Evolutionary conservation across 768 basidiomycete genomes (phyloP).

Genomic region (Clavaria fumosa): DNA sequence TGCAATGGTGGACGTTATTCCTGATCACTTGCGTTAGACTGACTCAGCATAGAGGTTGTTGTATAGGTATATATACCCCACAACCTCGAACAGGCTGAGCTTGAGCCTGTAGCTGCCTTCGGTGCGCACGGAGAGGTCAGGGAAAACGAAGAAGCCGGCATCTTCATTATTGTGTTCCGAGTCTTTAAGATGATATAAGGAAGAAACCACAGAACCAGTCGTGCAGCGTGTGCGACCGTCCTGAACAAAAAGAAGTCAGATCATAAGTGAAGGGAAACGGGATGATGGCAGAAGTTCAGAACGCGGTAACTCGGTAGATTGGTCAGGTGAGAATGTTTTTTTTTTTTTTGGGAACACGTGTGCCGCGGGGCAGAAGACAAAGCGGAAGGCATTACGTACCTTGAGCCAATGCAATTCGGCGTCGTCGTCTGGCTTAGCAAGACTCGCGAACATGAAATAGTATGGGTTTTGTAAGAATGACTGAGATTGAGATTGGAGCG

Average conservation of each 20-base stretch:
- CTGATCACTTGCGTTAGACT: slow-evolving; percentile 21
- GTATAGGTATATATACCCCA: slow-evolving; percentile 53
- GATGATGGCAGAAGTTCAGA: not conserved
- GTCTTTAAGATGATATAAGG: slow-evolving; percentile 82
- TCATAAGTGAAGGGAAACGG: not conserved
- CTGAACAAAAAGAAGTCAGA: slow-evolving; percentile 22
- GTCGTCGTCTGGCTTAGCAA: slow-evolving; percentile 81
- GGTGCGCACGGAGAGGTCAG: slow-evolving; percentile 81
- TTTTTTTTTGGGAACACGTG: not conserved
- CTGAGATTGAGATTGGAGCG: too few species aligned
- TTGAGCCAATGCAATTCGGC: slow-evolving; percentile 50
- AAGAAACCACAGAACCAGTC: slow-evolving; percentile 81
- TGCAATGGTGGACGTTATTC: slow-evolving; percentile 79
- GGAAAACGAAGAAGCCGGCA: slow-evolving; percentile 93
- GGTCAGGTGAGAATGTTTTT: not conserved
- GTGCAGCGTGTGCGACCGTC: slow-evolving; percentile 88
- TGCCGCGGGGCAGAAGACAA: not conserved
- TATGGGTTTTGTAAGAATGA: slow-evolving; percentile 87
- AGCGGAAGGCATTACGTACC: not conserved
- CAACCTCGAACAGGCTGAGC: slow-evolving; percentile 72
- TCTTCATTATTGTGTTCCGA: slow-evolving; percentile 42
- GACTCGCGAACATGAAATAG: slow-evolving; percentile 89
- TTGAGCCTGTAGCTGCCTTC: slow-evolving; percentile 80
- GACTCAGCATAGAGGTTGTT: not conserved
- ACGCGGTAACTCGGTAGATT: too few species aligned